Evolutionary conservation across 257 asterid genomes (phyloP), one percentile per base, ranked within the genome.

Genomic region (Fraxinus anomala): DNA sequence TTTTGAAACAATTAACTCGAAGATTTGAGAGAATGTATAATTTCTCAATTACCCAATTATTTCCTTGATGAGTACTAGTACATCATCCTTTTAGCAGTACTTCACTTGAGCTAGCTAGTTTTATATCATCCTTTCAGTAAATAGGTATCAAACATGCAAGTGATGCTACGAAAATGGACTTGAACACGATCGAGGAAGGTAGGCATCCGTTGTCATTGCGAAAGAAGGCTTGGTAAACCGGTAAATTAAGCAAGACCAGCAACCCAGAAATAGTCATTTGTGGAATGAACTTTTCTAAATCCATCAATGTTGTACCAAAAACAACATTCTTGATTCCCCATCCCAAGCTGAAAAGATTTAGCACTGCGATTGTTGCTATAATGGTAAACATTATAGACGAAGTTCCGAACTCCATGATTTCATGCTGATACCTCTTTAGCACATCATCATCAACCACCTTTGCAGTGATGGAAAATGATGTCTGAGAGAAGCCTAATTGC

Each of bases 321-420:
- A 83, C 23, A 39, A 73, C 73, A 23, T 11, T 85, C 84, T 30
- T 79, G 78, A 83, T 61, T 28, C 90, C 93, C 86, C 85, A 88
- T 5, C 73, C 75, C 0, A 89, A 73, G 80, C 89, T 26, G 47
- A 89, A 17, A 12, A 88, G 86, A 76, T 92, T 91, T 19, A 92
- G 74, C 83, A 91, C 26, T 24, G 94, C 92, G 9, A 89, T 54
- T 14, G 92, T 85, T 17, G 95, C 76, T 16, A 83, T 75, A 56
- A 89, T 87, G 0, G 83, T 73, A 61, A 80, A 88, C 91, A 84
- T 81, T 19, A 79, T 54, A 5, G 91, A 88, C 13, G 87, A 82
- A 81, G 86, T 87, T 12, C 97, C 95, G 31, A 92, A 92, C 63
- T 92, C 94, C 59, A 91, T 74, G 10, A 87, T 44, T 65, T 85